Conservation (phyloP, 257 asterid species). For the Pogostemon cablin region DNA sequence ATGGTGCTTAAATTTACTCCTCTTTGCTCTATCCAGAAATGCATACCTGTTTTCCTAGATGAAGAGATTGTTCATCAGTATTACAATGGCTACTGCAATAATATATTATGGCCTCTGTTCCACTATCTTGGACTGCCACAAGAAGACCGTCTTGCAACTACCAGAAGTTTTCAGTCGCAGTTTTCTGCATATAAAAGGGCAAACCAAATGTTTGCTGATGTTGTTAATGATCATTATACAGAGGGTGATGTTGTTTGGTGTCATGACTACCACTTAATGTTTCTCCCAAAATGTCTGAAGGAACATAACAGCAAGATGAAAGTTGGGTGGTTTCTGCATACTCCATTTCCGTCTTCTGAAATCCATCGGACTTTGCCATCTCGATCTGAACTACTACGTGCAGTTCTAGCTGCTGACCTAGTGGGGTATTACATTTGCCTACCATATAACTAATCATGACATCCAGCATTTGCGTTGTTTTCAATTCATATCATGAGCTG, state of each 20-base stretch:
- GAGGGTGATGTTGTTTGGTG: constrained; percentile 98
- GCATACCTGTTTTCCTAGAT: constrained; percentile 92
- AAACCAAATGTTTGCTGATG: constrained; percentile 94
- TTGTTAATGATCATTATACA: constrained; percentile 68
- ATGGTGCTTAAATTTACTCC: constrained; percentile 21
- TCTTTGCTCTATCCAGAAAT: constrained; percentile 55
- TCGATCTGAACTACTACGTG: constrained; percentile 78
- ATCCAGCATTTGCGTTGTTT: background rate
- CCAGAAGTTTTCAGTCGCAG: constrained; percentile 92
- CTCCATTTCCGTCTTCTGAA: constrained; percentile 97
- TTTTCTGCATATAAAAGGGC: constrained; percentile 86
- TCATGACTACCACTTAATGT: constrained; percentile 96
- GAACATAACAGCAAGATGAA: constrained; percentile 74
- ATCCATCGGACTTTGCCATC: constrained; percentile 94
- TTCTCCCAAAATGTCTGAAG: constrained; percentile 84
- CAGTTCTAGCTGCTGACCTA: constrained; percentile 89
- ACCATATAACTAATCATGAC: background rate
- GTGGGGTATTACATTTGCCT: constrained; percentile 63
- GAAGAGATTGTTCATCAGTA: constrained; percentile 93
- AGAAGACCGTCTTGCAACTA: constrained; percentile 92
- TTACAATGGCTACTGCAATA: constrained; percentile 93
- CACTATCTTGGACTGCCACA: constrained; percentile 97
- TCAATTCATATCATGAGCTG: constrained; percentile 1
- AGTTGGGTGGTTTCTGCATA: constrained; percentile 97
- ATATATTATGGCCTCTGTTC: constrained; percentile 89